phyloP scores from a whole-genome alignment of 208 protist genomes.

The Acanthamoeba pearcei region DNA sequence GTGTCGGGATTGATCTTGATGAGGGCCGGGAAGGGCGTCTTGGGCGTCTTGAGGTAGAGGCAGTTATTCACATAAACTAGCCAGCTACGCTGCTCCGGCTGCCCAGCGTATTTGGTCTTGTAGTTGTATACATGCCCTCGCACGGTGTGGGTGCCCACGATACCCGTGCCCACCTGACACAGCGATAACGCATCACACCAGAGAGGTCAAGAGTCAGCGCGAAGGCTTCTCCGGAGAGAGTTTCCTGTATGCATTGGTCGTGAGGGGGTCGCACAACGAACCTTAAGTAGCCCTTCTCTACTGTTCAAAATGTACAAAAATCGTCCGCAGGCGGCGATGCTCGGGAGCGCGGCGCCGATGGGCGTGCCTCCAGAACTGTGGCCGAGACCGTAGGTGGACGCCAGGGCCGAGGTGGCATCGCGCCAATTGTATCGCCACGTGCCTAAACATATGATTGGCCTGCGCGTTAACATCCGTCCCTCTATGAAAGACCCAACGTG shows the following conservation, averaged over 20 bases:
- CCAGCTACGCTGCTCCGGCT: constrained; percentile 1
- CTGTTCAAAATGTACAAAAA: constrained; percentile 40
- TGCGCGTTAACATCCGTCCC: too few species aligned
- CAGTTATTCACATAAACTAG: constrained; percentile 26
- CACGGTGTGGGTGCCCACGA: constrained; percentile 11
- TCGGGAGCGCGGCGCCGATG: background rate
- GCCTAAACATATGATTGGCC: background rate
- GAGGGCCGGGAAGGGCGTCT: background rate
- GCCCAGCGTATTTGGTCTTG: constrained; percentile 13
- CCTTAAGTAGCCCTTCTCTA: constrained; percentile 1
- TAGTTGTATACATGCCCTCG: constrained; percentile 39
- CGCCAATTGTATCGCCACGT: constrained; percentile 53
- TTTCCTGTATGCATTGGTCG: too few species aligned
- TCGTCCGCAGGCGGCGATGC: background rate
- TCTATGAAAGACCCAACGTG: background rate
- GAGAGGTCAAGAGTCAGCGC: background rate
- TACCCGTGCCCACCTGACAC: constrained; percentile 28
- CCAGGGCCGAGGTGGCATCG: background rate
- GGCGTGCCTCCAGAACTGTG: background rate
- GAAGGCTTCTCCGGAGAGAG: too few species aligned
- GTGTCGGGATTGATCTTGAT: constrained; percentile 45
- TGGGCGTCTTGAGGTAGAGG: background rate
- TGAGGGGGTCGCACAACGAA: background rate
- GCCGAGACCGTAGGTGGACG: background rate
- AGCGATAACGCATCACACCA: background rate